Evolutionary conservation across 2,329 filamentous ascomycete genomes (phyloP), one percentile per base, ranked within the genome.

Genomic region (Exophiala sp.): DNA sequence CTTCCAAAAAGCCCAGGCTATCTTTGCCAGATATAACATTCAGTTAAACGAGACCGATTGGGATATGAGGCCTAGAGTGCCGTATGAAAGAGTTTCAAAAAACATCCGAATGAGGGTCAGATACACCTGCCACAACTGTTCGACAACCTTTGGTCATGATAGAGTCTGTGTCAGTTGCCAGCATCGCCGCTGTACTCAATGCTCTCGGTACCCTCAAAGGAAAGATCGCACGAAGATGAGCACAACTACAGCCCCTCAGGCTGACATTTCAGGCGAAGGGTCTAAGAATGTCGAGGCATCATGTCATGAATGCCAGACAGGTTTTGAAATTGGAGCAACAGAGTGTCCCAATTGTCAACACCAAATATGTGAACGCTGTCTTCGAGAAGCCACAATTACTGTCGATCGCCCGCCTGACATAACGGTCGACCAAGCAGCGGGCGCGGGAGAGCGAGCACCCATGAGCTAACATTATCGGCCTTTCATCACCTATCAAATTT

Each of bases 171-270:
- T 79, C 60, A 82, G 82, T 62, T 96, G 91, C 74, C 80, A 87
- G 63, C 91, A 96, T 72, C 76, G 77, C 43, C 83, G 89, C 62
- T 96, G 91, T 80, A 87, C 83, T 66, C 84, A 87, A 65, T 96
- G 91, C 69, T 82, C 84, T 24, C 84, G 89, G 51, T 83, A 87
- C 64, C 91, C 91, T 33, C 76, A 81, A 49, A 84, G 85, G 73
- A 83, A 81, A 62, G 78, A 84, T 65, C 79, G 79, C 61, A 77
- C 49, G 24, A 55, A 55, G 43, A 44, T 40, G 2, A 41, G 39
- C 39, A 20, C 36, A 41, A 14, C 36, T 8, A n/a, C 49, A 16
- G 39, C 41, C 14, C 14, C 32, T 32, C 16, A 21, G 14, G 9
- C 51, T 18, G 29, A 41, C 33, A 20, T 40, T 35, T 3, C 20